Percentiles rank a stretch among this genome's conserved stretches.
Evolutionary conservation across 2,329 filamentous ascomycete genomes (phyloP).

Genomic region (Ophiostoma sp.): DNA sequence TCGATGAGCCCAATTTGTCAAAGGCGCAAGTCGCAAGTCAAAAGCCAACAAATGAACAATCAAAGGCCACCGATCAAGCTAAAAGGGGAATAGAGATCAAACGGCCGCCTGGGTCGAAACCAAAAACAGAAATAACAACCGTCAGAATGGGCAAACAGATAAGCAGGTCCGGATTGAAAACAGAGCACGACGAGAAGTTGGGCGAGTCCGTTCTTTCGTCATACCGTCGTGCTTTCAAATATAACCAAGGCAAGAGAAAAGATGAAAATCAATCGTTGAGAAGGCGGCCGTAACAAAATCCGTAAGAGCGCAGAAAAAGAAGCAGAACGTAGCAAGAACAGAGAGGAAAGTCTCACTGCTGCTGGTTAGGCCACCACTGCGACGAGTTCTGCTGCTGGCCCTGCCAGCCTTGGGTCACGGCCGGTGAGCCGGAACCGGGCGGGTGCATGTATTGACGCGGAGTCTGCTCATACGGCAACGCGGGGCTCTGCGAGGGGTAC

Average conservation of each 20-base stretch:
- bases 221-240: neutral
- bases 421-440: constrained; percentile 46
- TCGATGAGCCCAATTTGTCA: no score
- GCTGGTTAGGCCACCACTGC: constrained; percentile 13
- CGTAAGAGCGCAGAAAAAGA: neutral
- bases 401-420: constrained; percentile 46
- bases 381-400: constrained; percentile 45
- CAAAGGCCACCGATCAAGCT: constrained; percentile 19
- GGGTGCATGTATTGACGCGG: constrained; percentile 64
- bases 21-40: neutral
- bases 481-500: constrained; percentile 45
- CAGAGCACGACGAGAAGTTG: neutral
- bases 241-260: neutral
- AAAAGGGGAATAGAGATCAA: constrained; percentile 9
- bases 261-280: neutral
- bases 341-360: neutral
- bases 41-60: constrained; percentile 20
- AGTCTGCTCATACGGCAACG: constrained; percentile 58
- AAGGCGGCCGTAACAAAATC: neutral
- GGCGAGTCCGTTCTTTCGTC: neutral
- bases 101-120: neutral
- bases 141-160: neutral
- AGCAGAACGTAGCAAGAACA: neutral
- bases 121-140: constrained; percentile 1
- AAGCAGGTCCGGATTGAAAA: neutral